phyloP scores from a whole-genome alignment of 257 asterid species.

The Sherardia arvensis region DNA sequence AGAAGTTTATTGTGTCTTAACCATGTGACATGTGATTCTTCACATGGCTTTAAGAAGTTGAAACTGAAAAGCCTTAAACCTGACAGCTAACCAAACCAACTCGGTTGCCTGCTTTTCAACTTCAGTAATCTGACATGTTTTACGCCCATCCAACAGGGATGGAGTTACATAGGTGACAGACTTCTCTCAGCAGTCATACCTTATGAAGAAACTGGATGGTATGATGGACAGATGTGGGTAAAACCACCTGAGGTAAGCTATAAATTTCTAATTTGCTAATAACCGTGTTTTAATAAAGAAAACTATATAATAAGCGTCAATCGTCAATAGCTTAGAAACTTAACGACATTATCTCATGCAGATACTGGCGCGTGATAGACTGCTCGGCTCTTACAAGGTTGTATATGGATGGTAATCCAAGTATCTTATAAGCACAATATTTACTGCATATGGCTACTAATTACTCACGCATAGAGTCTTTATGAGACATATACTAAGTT shows the following conservation, averaged over 20 bases:
- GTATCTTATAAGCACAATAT: slow-evolving; percentile 1
- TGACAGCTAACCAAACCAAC: background rate
- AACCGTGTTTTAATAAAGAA: background rate
- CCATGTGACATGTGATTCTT: background rate
- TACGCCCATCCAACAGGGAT: slow-evolving; percentile 40
- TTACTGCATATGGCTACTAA: background rate
- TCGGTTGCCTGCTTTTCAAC: background rate
- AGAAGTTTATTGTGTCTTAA: background rate
- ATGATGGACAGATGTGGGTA: slow-evolving; percentile 96
- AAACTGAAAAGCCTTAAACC: background rate
- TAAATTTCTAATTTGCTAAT: background rate
- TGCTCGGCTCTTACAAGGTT: slow-evolving; percentile 86
- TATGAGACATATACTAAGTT: background rate
- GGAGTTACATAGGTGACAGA: slow-evolving; percentile 91
- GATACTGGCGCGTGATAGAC: slow-evolving; percentile 85
- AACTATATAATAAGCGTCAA: background rate
- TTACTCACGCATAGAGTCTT: slow-evolving; percentile 5
- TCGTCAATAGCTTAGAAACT: background rate
- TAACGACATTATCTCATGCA: slow-evolving; percentile 21
- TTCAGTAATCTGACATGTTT: background rate
- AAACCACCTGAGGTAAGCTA: slow-evolving; percentile 83
- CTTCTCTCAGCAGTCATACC: slow-evolving; percentile 85
- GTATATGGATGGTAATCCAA: slow-evolving; percentile 9
- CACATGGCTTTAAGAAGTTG: background rate
- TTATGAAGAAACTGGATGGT: slow-evolving; percentile 91